Percentiles rank a stretch among this genome's conserved stretches.
These are phyloP conservation scores for Pythium angustatum DNA, from an alignment of 352 stramenopile genomes.

Conservation along the genomic window DNA sequence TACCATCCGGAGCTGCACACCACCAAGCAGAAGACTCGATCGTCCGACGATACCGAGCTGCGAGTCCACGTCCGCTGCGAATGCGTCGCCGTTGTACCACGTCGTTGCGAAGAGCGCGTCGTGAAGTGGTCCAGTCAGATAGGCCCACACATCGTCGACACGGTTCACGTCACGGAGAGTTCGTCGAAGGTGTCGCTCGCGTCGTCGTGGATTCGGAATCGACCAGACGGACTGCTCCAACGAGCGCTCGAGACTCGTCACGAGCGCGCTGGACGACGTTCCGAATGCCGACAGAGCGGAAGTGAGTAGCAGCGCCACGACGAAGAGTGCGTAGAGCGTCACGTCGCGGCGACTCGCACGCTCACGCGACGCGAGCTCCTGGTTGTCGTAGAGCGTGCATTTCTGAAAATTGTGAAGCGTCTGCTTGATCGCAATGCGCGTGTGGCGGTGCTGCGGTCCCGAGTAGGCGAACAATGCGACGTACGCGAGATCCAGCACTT, in stretches of 20 bases:
- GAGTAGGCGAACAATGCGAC: conserved; percentile 70
- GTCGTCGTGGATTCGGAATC: no score
- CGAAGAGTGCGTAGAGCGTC: conserved; percentile 43
- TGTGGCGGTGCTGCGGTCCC: conserved; percentile 60
- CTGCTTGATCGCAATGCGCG: conserved; percentile 60
- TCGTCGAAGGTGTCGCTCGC: conserved; percentile 6
- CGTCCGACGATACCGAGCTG: conserved; percentile 54
- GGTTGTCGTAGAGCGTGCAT: conserved; percentile 60
- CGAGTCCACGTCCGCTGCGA: conserved; percentile 43
- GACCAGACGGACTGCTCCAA: conserved; percentile 18
- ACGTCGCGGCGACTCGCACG: conserved; percentile 44
- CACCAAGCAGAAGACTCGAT: conserved; percentile 58
- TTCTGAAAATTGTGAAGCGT: conserved; percentile 70
- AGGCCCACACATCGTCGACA: conserved; percentile 58
- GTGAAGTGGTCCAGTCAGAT: conserved; percentile 43
- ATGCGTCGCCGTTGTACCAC: conserved; percentile 65
- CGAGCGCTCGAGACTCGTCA: conserved; percentile 12
- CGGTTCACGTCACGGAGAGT: conserved; percentile 41
- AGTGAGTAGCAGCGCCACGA: conserved; percentile 49
- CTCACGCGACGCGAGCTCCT: conserved; percentile 49
- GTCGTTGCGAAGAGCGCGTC: conserved; percentile 45
- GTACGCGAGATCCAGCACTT: conserved; percentile 73
- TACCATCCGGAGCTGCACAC: conserved; percentile 51
- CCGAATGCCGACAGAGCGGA: conserved; percentile 48
- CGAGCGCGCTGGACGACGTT: conserved; percentile 37